Percentiles rank a stretch among this genome's conserved stretches.
Evolutionary conservation across 75 land plant species (phyloP).

Genomic region (Picea glauca): DNA sequence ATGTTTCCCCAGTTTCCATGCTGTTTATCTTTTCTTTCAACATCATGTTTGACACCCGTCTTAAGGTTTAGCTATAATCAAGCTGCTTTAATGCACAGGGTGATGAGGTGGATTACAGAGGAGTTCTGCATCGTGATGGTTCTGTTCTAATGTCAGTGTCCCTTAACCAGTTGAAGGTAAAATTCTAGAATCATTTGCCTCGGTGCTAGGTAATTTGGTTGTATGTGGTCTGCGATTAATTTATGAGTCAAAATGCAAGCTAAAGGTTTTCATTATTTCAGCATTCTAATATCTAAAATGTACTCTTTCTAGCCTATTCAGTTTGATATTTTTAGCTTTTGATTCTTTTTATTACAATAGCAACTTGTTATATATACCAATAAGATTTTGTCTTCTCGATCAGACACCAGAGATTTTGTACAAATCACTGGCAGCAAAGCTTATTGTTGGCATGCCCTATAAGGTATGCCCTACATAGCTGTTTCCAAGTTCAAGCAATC

Average conservation of each 20-base stretch:
- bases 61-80: not conserved
- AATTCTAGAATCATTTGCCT: not conserved
- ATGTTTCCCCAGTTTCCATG: not conserved
- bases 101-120: conserved; percentile 92
- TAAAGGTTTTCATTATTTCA: not conserved
- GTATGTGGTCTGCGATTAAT: not conserved
- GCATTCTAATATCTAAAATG: not conserved
- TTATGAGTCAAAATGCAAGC: not conserved
- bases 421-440: conserved; percentile 89
- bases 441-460: conserved; percentile 97
- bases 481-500: not conserved
- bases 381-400: conserved; percentile 9
- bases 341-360: not conserved
- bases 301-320: not conserved
- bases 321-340: not conserved
- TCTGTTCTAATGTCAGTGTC: conserved; percentile 97
- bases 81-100: conserved; percentile 47
- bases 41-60: not conserved
- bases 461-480: conserved; percentile 52
- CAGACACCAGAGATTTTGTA: conserved; percentile 89
- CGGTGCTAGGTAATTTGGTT: not conserved
- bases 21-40: not conserved
- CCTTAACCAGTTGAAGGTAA: conserved; percentile 85
- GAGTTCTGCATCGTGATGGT: conserved; percentile 97
- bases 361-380: not conserved